Evolutionary conservation across 1,139 yeast genomes (phyloP), one percentile per base, ranked within the genome.

Genomic region (Hansenula lynferdii): DNA sequence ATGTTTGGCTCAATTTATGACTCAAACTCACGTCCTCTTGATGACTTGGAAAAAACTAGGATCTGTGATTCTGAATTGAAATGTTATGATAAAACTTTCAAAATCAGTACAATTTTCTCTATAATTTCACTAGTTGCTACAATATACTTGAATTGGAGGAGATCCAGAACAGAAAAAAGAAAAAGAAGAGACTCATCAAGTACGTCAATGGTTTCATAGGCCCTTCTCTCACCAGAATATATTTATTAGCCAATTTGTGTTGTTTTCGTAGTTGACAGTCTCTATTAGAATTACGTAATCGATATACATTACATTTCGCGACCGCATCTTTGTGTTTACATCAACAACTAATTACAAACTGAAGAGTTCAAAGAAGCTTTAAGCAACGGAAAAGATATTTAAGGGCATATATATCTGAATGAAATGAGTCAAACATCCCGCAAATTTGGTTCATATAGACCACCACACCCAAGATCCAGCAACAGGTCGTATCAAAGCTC

Each of bases 1-100:
- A 55, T 70, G 32, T 77, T 77, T 57, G 84, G 83, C 3, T 51
- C 58, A 28, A 65, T 69, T 16, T 77, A 72, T 51, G 84, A 77
- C 50, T 57, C 67, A 4, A 62, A 72, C 38, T 58, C 72, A n/a
- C n/a, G n/a, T 1, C 39, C 40, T 5, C 34, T 44, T 1, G 55
- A 54, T 24, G 55, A 56, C 2, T 37, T 42, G 6, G 42, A 53
- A 2, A 54, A 53, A 8, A 48, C 50, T 1, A 34, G 47, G 8
- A 50, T 58, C 5, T 74, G 80, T 50, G 36, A 56, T 4, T 39
- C 59, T 34, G 76, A 77, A 1, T 62, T 58, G 26, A 45, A 45
- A n/a, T 74, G 80, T 48, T 74, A 74, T 49, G 58, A 55, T 39
- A 57, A 60, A 7, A 69, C 73, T 2, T 74, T 72, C 46, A 49